Evolutionary conservation across 2,329 filamentous ascomycete genomes (phyloP).

Genomic region (Aspergillus persii): DNA sequence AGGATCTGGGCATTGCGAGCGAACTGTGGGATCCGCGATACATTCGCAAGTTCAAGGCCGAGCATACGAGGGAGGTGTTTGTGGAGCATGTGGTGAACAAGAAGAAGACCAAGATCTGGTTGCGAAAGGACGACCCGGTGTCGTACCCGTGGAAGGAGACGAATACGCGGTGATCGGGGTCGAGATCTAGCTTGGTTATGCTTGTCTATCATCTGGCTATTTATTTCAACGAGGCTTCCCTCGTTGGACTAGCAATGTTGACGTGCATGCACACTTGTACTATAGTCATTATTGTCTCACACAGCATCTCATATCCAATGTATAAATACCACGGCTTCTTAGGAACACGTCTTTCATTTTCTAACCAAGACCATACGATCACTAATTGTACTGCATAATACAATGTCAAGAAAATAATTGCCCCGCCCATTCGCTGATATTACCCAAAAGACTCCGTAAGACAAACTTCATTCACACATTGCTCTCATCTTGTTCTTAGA

Average conservation of each 20-base stretch:
- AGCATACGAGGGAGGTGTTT: conserved; percentile 75
- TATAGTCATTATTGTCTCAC: not conserved
- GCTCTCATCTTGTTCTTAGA: not conserved
- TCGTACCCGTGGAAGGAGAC: conserved; percentile 61
- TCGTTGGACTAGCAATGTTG: no score
- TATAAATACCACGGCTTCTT: not conserved
- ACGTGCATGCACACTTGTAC: not conserved
- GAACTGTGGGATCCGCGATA: conserved; percentile 96
- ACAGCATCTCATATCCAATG: not conserved
- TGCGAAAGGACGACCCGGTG: conserved; percentile 77
- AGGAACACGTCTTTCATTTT: not conserved
- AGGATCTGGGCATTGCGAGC: conserved; percentile 89
- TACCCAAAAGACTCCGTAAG: not conserved
- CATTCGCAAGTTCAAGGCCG: conserved; percentile 76
- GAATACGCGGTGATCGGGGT: conserved; percentile 16
- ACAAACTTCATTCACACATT: not conserved
- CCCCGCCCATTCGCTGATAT: not conserved
- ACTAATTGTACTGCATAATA: no score
- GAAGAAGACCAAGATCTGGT: conserved; percentile 84
- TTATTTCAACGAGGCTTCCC: not conserved
- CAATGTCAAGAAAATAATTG: not conserved
- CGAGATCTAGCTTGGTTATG: not conserved
- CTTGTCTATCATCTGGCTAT: not conserved
- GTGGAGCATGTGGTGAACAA: conserved; percentile 85
- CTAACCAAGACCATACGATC: not conserved